Percentiles rank a stretch among this genome's conserved stretches.
phyloP scores from a whole-genome alignment of 2,329 filamentous ascomycete genomes.

The Metarhizium sp. region DNA sequence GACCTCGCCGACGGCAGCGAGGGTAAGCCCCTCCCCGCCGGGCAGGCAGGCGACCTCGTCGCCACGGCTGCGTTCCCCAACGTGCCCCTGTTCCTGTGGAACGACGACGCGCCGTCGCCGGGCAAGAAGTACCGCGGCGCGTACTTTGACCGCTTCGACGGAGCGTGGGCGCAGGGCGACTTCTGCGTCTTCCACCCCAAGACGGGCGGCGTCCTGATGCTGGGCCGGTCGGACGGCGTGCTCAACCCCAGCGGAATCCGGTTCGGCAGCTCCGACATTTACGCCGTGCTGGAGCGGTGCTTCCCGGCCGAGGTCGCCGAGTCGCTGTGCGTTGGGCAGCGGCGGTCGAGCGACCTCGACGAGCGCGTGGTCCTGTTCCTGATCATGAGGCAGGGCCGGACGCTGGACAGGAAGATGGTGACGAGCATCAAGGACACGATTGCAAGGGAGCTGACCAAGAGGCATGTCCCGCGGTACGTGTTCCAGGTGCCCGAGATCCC shows the following conservation, averaged over 20 bases:
- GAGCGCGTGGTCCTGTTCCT: constrained; percentile 48
- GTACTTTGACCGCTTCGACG: constrained; percentile 53
- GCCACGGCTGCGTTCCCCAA: constrained; percentile 65
- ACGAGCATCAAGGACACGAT: constrained; percentile 55
- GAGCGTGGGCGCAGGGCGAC: constrained; percentile 77
- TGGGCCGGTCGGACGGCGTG: constrained; percentile 68
- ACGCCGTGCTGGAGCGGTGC: constrained; percentile 58
- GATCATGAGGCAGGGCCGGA: constrained; percentile 45
- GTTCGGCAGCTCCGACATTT: constrained; percentile 75
- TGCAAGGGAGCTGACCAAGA: constrained; percentile 53
- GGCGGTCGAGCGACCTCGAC: constrained; percentile 47
- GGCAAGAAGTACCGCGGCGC: constrained; percentile 49
- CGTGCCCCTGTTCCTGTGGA: constrained; percentile 59
- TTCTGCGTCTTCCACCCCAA: constrained; percentile 62
- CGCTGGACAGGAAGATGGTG: constrained; percentile 46
- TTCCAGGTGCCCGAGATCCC: constrained; percentile 78
- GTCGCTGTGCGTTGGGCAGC: constrained; percentile 71
- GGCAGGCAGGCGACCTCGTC: constrained; percentile 67
- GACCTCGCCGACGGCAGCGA: constrained; percentile 37
- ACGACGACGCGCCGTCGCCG: constrained; percentile 36
- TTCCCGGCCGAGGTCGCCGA: constrained; percentile 58
- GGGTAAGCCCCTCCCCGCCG: constrained; percentile 38
- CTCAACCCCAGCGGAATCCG: constrained; percentile 71
- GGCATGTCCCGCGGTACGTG: constrained; percentile 70
- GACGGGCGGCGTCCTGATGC: constrained; percentile 56